phyloP scores from a whole-genome alignment of 257 asterid genomes.

The Paraleonurus japonicus region DNA sequence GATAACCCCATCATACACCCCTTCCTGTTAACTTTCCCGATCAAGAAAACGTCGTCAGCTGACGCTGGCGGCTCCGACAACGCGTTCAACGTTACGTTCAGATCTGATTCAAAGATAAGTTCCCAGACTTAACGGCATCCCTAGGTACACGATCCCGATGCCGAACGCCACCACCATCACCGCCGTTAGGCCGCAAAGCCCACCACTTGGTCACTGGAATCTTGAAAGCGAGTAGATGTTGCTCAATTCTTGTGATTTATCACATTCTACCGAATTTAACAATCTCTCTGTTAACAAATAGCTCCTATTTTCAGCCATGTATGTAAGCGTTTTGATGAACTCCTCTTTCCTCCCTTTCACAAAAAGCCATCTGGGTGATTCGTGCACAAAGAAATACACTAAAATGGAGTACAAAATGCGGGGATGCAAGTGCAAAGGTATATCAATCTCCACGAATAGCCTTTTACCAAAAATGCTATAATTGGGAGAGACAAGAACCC shows the following conservation, averaged over 20 bases:
- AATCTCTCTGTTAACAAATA: not conserved
- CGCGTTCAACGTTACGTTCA: slow-evolving; percentile 61
- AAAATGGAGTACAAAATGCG: slow-evolving; percentile 29
- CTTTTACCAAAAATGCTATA: slow-evolving; percentile 34
- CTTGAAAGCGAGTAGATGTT: slow-evolving; percentile 47
- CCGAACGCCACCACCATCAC: slow-evolving; percentile 64
- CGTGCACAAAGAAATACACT: slow-evolving; percentile 34
- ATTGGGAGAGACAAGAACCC: slow-evolving; percentile 65
- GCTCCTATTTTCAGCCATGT: slow-evolving; percentile 30
- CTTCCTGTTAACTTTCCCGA: slow-evolving; percentile 42
- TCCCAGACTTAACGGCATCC: slow-evolving; percentile 68
- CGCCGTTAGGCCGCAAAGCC: slow-evolving; percentile 41
- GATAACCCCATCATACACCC: slow-evolving; percentile 34
- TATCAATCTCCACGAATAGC: slow-evolving; percentile 54
- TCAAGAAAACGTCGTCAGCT: slow-evolving; percentile 32
- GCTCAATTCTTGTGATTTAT: not conserved
- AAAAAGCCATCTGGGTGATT: slow-evolving; percentile 80
- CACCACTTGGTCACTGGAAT: slow-evolving; percentile 43
- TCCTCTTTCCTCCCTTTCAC: slow-evolving; percentile 52
- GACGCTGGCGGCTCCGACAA: slow-evolving; percentile 57
- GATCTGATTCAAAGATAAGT: slow-evolving; percentile 36
- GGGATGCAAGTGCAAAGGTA: slow-evolving; percentile 60
- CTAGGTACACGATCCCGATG: slow-evolving; percentile 52
- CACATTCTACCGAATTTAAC: not conserved
- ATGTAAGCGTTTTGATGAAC: slow-evolving; percentile 40